A percentile compares a stretch with the other conserved stretches of the same genome.
Evolutionary conservation across 2,329 filamentous ascomycete genomes (phyloP).

Genomic region (Diaporthe eres): DNA sequence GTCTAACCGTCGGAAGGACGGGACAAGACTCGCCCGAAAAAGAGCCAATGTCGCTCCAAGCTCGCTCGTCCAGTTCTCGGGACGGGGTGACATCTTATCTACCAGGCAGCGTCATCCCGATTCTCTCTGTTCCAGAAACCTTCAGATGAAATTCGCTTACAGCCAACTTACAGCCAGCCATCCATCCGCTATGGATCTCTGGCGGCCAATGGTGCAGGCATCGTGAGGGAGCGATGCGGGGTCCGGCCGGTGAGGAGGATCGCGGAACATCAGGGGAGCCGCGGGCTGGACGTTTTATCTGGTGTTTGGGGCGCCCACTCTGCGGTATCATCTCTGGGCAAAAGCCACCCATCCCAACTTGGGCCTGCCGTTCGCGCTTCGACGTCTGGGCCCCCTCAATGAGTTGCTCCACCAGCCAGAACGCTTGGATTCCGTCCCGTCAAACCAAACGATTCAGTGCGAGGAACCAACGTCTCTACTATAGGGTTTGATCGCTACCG

Average conservation of each 20-base stretch:
- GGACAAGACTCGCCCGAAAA: constrained; percentile 30
- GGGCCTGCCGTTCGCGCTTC: constrained; percentile 13
- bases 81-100: constrained; percentile 27
- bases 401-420: constrained; percentile 6
- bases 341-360: constrained; percentile 26
- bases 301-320: constrained; percentile 30
- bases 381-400: background rate
- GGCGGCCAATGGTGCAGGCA: constrained; percentile 15
- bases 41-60: constrained; percentile 20
- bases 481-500: constrained; percentile 30
- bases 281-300: constrained; percentile 34
- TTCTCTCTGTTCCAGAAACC: background rate
- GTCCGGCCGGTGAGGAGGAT: constrained; percentile 10
- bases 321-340: constrained; percentile 12
- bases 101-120: constrained; percentile 24
- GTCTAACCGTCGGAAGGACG: constrained; percentile 15
- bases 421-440: background rate
- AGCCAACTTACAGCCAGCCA: constrained; percentile 8
- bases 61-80: background rate
- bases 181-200: background rate
- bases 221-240: constrained; percentile 30
- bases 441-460: constrained; percentile 21
- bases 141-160: constrained; percentile 33
- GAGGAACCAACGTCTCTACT: constrained; percentile 29
- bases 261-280: constrained; percentile 28